Evolutionary conservation across 2,329 filamentous ascomycete genomes (phyloP).

Genomic region (Clarireedia paspali): DNA sequence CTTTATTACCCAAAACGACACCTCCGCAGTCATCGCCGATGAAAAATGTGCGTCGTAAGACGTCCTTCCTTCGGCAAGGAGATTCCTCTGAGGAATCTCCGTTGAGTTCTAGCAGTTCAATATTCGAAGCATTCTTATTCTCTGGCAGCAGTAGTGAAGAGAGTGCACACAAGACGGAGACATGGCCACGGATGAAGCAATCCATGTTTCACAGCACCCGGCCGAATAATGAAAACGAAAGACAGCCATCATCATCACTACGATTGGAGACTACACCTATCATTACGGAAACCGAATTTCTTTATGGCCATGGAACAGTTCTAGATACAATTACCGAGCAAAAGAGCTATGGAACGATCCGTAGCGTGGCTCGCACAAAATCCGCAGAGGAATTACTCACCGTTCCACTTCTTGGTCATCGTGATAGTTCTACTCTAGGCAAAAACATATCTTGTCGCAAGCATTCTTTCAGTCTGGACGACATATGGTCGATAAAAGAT

Average conservation of each 20-base stretch:
- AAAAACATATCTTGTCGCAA: slow-evolving; percentile 25
- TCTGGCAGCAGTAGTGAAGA: slow-evolving; percentile 29
- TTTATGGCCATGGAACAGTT: slow-evolving; percentile 34
- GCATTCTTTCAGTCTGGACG: slow-evolving; percentile 31
- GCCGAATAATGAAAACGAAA: slow-evolving; percentile 5
- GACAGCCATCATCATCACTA: slow-evolving; percentile 2
- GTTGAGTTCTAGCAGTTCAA: slow-evolving; percentile 30
- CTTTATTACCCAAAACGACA: slow-evolving; percentile 12
- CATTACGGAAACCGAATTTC: slow-evolving; percentile 23
- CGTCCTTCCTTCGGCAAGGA: slow-evolving; percentile 20
- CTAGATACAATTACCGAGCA: slow-evolving; percentile 36
- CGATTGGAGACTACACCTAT: background rate
- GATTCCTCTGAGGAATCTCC: slow-evolving; percentile 33
- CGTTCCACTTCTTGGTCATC: slow-evolving; percentile 23
- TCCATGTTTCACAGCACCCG: background rate
- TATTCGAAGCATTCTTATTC: slow-evolving; percentile 32
- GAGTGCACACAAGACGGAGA: slow-evolving; percentile 15
- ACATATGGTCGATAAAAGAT: slow-evolving; percentile 26
- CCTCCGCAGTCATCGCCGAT: slow-evolving; percentile 12
- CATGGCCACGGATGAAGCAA: slow-evolving; percentile 3
- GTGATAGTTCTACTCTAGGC: slow-evolving; percentile 23
- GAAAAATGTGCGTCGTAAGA: slow-evolving; percentile 28
- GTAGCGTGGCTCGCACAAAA: slow-evolving; percentile 13
- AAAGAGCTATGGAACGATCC: slow-evolving; percentile 30
- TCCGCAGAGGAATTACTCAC: slow-evolving; percentile 23